Percentiles rank a stretch among this genome's conserved stretches.
phyloP scores from a whole-genome alignment of 2,329 filamentous ascomycete genomes.

The Pyricularia pennisetigena region DNA sequence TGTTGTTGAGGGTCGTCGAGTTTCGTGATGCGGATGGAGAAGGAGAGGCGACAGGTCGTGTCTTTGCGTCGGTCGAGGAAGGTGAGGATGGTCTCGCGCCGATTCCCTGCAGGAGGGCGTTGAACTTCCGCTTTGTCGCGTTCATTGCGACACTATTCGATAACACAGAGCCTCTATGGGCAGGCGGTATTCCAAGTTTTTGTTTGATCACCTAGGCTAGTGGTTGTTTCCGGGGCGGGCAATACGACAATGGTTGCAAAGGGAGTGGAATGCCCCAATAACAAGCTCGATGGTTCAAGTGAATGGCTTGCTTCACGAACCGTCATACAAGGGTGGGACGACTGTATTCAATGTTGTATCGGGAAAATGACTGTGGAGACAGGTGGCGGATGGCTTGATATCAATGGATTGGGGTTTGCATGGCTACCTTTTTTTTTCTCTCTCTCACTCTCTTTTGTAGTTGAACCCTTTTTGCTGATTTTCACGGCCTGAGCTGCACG shows the following conservation, averaged over 20 bases:
- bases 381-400: background rate
- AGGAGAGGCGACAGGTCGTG: conserved; percentile 2
- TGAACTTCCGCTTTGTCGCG: conserved; percentile 77
- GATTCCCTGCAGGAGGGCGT: conserved; percentile 60
- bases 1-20: conserved; percentile 11
- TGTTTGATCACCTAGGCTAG: background rate
- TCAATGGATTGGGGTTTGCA: background rate
- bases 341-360: background rate
- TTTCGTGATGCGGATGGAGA: background rate
- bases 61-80: conserved; percentile 18
- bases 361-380: background rate
- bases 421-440: background rate
- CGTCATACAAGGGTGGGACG: background rate
- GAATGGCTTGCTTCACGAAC: background rate
- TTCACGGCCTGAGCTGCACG: background rate
- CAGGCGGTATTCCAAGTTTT: background rate
- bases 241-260: background rate
- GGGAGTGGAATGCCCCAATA: background rate
- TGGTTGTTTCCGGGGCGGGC: background rate
- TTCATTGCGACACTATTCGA: conserved; percentile 40
- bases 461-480: background rate
- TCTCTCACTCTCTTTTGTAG: background rate
- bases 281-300: background rate
- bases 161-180: background rate
- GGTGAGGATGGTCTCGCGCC: conserved; percentile 37